Base-by-base conservation (phyloP, 148 eudicot genomes). In the Rhododendron molle region DNA sequence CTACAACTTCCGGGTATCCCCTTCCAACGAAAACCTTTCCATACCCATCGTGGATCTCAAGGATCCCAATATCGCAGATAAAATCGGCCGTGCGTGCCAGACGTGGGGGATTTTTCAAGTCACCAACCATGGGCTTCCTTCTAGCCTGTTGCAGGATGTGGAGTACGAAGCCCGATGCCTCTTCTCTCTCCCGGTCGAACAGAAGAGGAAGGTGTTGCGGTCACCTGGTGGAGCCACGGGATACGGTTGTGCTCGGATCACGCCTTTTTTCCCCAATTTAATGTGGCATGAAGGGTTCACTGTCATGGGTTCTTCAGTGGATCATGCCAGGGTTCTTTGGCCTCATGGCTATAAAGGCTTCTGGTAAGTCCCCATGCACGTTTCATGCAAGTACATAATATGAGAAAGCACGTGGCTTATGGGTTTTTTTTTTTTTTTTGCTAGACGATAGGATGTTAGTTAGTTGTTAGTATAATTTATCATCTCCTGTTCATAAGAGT, bases 271-370 rank as follows among this genome's bases (percentile, higher is more conserved):
- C 87, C 18, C 90, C 3, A 93, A 94, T 89, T 44, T 84, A 18
- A 90, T 92, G 93, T 94, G 98, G 98, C 83, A 76, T 84, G 98
- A 94, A 85, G 98, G 95, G 18, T 94, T 94, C 85, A 94, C 98
- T 18, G 90, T 94, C 32, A 91, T 90, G 88, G 93, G 91, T 7
- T 79, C 90, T 30, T 20, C 26, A 14, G 67, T 82, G 72, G 90
- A 92, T 58, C 91, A 95, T 91, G 96, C 95, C 4, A 89, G 84
- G 38, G 38, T 54, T 11, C 90, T 95, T 82, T 95, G 98, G 98
- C 96, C 98, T 7, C 44, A 82, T 67, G 90, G 90, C 28, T 89
- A 89, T 62, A 60, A 87, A n/a, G 80, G 34, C 21, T 95, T 95
- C 87, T 92, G 98, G 98, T 95, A 86, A 86, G 93, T 81, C 34